A percentile compares a stretch with the other conserved stretches of the same genome.
Conservation (phyloP, 2,329 filamentous ascomycete species). For the Colletotrichum siamense region DNA sequence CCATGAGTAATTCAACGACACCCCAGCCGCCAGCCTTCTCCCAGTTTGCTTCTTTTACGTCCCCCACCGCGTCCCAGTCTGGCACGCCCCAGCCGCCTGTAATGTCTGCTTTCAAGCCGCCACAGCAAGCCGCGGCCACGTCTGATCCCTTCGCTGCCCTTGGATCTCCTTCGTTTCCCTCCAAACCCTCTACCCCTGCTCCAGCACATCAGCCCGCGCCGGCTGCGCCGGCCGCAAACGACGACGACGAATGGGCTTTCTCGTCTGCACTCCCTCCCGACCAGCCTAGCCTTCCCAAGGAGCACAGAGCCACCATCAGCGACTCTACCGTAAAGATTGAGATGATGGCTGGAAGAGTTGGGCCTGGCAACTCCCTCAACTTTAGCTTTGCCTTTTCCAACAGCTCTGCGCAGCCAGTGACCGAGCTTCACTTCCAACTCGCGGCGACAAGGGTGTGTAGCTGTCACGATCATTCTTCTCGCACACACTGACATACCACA, state of each 20-base stretch:
- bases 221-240: slow-evolving; percentile 42
- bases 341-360: slow-evolving; percentile 70
- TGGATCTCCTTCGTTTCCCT: slow-evolving; percentile 40
- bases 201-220: slow-evolving; percentile 34
- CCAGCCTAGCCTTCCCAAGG: slow-evolving; percentile 55
- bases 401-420: slow-evolving; percentile 71
- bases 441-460: slow-evolving; percentile 85
- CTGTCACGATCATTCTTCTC: not conserved
- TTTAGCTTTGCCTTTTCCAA: slow-evolving; percentile 87
- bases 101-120: slow-evolving; percentile 51
- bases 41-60: slow-evolving; percentile 60
- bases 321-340: slow-evolving; percentile 75
- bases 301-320: slow-evolving; percentile 71
- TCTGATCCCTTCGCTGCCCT: slow-evolving; percentile 53
- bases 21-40: slow-evolving; percentile 55
- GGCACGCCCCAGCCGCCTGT: slow-evolving; percentile 57
- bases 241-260: slow-evolving; percentile 95
- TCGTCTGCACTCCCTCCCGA: slow-evolving; percentile 80
- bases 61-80: slow-evolving; percentile 56
- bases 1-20: slow-evolving; percentile 30
- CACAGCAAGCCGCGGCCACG: slow-evolving; percentile 41
- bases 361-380: slow-evolving; percentile 63
- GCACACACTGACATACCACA: slow-evolving; percentile 39
- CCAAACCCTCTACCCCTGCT: slow-evolving; percentile 40
- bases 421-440: slow-evolving; percentile 86